phyloP scores from a whole-genome alignment of 305 asterid genomes.

The Salvia sclarea region DNA sequence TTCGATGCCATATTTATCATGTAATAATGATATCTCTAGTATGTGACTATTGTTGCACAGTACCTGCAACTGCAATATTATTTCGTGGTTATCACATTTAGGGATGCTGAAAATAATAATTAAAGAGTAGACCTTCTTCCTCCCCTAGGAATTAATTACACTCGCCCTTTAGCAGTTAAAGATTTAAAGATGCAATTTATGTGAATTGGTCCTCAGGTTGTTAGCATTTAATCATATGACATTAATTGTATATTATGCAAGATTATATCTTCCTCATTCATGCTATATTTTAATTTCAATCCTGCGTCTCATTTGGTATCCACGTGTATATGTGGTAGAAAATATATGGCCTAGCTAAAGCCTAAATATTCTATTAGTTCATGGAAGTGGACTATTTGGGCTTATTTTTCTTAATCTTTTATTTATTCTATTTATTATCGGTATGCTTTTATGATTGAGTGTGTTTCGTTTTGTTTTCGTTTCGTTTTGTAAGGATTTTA shows the following conservation, averaged over 20 bases:
- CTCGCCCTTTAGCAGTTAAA: constrained; percentile 24
- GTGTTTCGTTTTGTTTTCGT: too few relatives aligned
- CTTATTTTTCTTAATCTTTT: too few relatives aligned
- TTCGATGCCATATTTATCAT: not conserved
- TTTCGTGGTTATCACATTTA: constrained; percentile 23
- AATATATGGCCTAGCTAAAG: not conserved
- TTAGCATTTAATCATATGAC: constrained; percentile 1
- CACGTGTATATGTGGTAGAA: not conserved
- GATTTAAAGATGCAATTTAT: constrained; percentile 23
- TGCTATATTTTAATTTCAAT: not conserved
- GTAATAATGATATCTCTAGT: constrained; percentile 13
- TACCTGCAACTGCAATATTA: too few relatives aligned
- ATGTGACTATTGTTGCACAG: not conserved
- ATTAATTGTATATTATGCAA: not conserved
- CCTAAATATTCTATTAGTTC: too few relatives aligned
- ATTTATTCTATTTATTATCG: too few relatives aligned
- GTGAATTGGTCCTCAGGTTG: constrained; percentile 28
- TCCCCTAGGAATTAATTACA: not conserved
- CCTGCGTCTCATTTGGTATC: not conserved
- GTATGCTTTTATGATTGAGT: too few relatives aligned
- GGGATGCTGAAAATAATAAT: constrained; percentile 10
- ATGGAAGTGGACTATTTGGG: too few relatives aligned
- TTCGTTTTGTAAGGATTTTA: too few relatives aligned
- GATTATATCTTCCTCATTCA: too few relatives aligned
- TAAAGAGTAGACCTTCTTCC: constrained; percentile 8